Conservation (phyloP, 805 yeast species). For the Pachysolen tannophilus region DNA sequence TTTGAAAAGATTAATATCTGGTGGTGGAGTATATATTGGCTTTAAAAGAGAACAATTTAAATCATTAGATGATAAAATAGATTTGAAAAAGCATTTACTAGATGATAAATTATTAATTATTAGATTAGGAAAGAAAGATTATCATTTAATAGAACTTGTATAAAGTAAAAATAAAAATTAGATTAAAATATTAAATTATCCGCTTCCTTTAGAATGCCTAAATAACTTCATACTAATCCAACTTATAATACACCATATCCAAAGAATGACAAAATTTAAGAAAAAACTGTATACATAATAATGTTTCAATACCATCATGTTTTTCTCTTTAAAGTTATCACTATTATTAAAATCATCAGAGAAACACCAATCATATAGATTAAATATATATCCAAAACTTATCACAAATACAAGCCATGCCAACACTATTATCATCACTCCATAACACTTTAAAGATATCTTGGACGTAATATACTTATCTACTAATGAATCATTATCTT, state of each 20-base stretch:
- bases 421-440: too few species aligned
- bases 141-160: conserved; percentile 42
- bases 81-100: conserved; percentile 42
- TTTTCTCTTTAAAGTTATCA: too few species aligned
- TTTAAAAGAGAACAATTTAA: conserved; percentile 41
- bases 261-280: conserved; percentile 26
- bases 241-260: conserved; percentile 68
- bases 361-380: too few species aligned
- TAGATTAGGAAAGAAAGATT: conserved; percentile 68
- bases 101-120: conserved; percentile 56
- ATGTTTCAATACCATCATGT: conserved; percentile 9
- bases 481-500: too few species aligned
- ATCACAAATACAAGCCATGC: too few species aligned
- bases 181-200: conserved; percentile 12
- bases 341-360: too few species aligned
- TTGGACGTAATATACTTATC: too few species aligned
- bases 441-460: too few species aligned
- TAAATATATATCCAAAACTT: too few species aligned
- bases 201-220: conserved; percentile 67
- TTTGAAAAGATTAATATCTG: conserved; percentile 41
- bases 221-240: conserved; percentile 81
- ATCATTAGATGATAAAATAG: conserved; percentile 40
- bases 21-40: conserved; percentile 73
- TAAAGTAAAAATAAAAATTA: conserved; percentile 1
- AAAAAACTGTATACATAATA: conserved; percentile 23